Conservation (phyloP, 208 protist species). For the Leishmania aethiopica region DNA sequence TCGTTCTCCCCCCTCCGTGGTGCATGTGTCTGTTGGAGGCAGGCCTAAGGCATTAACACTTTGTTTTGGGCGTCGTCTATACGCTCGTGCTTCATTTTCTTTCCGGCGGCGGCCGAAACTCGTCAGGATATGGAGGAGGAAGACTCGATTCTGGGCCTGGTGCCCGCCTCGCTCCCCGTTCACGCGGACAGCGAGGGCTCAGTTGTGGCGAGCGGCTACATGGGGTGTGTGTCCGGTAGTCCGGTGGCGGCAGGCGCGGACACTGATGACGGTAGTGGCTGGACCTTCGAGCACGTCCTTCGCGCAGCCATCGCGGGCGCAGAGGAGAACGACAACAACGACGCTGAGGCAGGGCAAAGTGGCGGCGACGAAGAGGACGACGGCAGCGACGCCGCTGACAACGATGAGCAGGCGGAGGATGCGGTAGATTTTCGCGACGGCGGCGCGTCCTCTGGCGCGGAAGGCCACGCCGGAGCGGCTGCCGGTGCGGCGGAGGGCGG, state of each 20-base stretch:
- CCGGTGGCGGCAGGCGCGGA: background rate
- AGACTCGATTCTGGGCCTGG: slow-evolving; percentile 31
- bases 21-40: background rate
- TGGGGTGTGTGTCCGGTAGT: background rate
- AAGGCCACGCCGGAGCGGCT: background rate
- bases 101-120: background rate
- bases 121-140: slow-evolving; percentile 40
- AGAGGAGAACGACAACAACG: background rate
- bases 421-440: slow-evolving; percentile 17
- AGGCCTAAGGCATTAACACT: background rate
- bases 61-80: background rate
- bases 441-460: background rate
- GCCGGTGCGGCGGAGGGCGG: background rate
- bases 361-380: background rate
- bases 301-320: slow-evolving; percentile 7
- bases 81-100: background rate
- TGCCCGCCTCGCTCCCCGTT: slow-evolving; percentile 11
- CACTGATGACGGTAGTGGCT: slow-evolving; percentile 3
- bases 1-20: background rate
- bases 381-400: background rate
- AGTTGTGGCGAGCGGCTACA: background rate
- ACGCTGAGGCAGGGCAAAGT: background rate
- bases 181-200: slow-evolving; percentile 4
- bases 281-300: slow-evolving; percentile 33
- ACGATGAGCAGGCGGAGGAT: background rate